These are phyloP conservation scores for Amanita subjunquillea DNA, from an alignment of 768 basidiomycete genomes.

Conservation along the genomic window DNA sequence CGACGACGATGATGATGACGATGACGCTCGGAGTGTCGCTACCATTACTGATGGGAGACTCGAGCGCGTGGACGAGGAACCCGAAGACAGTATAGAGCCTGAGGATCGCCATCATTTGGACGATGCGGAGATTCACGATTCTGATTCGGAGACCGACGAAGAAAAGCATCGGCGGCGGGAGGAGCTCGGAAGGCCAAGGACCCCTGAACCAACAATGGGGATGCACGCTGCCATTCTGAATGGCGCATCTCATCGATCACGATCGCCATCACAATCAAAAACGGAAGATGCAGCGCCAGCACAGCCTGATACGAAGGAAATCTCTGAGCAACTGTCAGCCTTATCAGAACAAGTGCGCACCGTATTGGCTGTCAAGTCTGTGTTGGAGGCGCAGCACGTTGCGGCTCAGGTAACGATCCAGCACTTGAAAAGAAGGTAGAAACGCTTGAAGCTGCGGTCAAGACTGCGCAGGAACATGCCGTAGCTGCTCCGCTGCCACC, in stretches of 20 bases:
- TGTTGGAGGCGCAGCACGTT: slow-evolving; percentile 69
- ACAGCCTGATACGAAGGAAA: slow-evolving; percentile 16
- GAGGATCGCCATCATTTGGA: slow-evolving; percentile 12
- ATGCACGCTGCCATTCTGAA: slow-evolving; percentile 13
- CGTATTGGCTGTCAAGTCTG: slow-evolving; percentile 61
- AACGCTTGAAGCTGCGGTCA: slow-evolving; percentile 56
- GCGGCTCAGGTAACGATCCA: slow-evolving; percentile 69
- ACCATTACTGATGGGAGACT: slow-evolving; percentile 64
- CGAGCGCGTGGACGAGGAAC: slow-evolving; percentile 67
- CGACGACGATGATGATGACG: slow-evolving; percentile 46
- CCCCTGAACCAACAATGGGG: slow-evolving; percentile 66
- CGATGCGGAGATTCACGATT: slow-evolving; percentile 10
- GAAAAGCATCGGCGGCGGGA: slow-evolving; percentile 21
- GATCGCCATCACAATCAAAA: slow-evolving; percentile 15
- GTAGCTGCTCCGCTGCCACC: neutral
- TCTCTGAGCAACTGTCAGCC: slow-evolving; percentile 52
- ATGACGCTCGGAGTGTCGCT: slow-evolving; percentile 60
- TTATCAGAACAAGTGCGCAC: slow-evolving; percentile 68
- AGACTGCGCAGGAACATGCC: slow-evolving; percentile 26
- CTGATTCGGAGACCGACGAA: slow-evolving; percentile 7
- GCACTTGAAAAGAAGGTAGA: slow-evolving; percentile 59
- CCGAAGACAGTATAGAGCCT: slow-evolving; percentile 43
- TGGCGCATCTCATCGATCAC: neutral
- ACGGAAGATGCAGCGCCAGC: slow-evolving; percentile 12
- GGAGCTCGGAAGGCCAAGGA: slow-evolving; percentile 62